Conservation (phyloP, 148 eudicot species). For the Nyssa sinensis region DNA sequence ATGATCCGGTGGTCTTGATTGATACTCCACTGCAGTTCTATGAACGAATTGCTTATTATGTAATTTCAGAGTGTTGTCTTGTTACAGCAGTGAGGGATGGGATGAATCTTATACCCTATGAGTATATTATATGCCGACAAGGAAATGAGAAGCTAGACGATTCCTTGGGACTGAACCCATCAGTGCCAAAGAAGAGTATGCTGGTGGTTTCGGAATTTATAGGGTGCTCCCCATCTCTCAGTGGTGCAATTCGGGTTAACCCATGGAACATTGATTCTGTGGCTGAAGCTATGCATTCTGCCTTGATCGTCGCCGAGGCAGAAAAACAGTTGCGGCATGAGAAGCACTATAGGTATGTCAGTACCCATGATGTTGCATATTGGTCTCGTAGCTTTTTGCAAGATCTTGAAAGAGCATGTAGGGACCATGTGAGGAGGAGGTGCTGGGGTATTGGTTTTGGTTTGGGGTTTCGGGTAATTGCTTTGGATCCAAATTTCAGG, state of each 20-base stretch:
- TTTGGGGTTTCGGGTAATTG: constrained; percentile 73
- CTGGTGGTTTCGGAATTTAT: constrained; percentile 83
- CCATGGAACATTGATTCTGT: constrained; percentile 86
- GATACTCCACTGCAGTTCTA: constrained; percentile 62
- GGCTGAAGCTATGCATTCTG: constrained; percentile 77
- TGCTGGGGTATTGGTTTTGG: constrained; percentile 93
- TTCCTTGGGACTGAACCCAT: constrained; percentile 44
- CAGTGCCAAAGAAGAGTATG: constrained; percentile 78
- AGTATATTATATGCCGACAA: constrained; percentile 69
- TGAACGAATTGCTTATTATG: constrained; percentile 77
- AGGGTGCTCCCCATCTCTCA: constrained; percentile 91
- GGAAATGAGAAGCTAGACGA: constrained; percentile 58
- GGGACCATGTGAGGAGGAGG: constrained; percentile 68
- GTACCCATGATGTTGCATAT: constrained; percentile 79
- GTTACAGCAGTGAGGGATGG: constrained; percentile 94
- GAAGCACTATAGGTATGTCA: constrained; percentile 79
- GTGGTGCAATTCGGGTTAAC: constrained; percentile 84
- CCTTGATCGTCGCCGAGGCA: constrained; percentile 46
- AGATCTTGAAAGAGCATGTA: constrained; percentile 79
- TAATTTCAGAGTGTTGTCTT: constrained; percentile 76
- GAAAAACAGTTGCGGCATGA: constrained; percentile 84
- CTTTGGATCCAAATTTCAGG: constrained; percentile 71
- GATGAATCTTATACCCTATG: constrained; percentile 88
- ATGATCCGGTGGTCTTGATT: constrained; percentile 67
- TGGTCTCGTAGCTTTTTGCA: constrained; percentile 84